Evolutionary conservation across 169 alveolate species (phyloP), one percentile per base, ranked within the genome.

Genomic region (Cyclospora cayetanensis): DNA sequence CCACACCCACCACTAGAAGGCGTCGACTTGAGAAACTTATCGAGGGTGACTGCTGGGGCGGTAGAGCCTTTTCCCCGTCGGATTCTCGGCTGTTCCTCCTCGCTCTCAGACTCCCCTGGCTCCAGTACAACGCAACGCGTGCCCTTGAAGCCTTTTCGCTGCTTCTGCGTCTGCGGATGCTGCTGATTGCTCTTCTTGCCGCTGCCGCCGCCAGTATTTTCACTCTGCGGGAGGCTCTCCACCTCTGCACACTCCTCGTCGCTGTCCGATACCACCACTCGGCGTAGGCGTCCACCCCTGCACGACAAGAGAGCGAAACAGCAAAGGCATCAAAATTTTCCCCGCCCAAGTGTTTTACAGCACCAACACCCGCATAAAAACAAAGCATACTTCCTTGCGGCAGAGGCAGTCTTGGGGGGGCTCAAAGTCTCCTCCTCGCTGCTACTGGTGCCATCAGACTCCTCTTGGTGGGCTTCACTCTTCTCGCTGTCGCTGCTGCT

Each of bases 41-140:
- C 77, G 18, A 65, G 41, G 20, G 77, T 65, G 2, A 65, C 39
- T 18, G n/a, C 34, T 11, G 77, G 77, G 9, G 12, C 39, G 4
- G n/a, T 65, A 27, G 18, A 4, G 5, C 20, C 25, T 55, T 55
- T 55, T 4, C 41, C 15, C 15, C 39, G n/a, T n/a, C n/a, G n/a
- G n/a, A n/a, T n/a, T 41, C 31, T 65, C 42, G n/a, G 5, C 31
- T 35, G n/a, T 41, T 65, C 77, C 37, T 65, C 77, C 2, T 65
- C 77, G 41, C 77, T 65, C 43, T 65, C 77, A n/a, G 77, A 27
- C 37, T 65, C 77, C 37, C 77, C 77, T 3, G 77, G 77, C 39
- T 65, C 77, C 41, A 65, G 31, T n/a, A 65, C 39, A 15, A 65
- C 77, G 41, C 77, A 65, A 2, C 77, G 34, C 4, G 77, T 65